A percentile compares a stretch with the other conserved stretches of the same genome.
Conservation (phyloP, 2,329 filamentous ascomycete species). For the Colletotrichum musae region DNA sequence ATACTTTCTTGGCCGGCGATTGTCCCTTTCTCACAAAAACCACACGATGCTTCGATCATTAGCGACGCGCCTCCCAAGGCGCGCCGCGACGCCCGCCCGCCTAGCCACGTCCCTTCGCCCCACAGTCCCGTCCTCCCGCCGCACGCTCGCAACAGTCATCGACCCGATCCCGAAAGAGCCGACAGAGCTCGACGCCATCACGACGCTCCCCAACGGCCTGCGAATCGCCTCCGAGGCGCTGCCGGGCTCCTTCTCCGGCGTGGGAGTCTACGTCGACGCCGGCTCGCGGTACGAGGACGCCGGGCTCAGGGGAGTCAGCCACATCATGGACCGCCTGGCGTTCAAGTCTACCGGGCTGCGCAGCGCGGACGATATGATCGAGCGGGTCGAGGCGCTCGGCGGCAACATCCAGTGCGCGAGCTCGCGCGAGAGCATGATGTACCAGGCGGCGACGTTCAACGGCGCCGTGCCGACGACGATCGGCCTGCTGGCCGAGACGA, state of each 20-base stretch:
- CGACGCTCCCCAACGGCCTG: conserved; percentile 90
- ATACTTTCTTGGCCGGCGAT: not conserved
- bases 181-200: conserved; percentile 88
- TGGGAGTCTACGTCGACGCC: conserved; percentile 96
- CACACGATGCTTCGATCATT: conserved; percentile 41
- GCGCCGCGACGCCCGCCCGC: conserved; percentile 16
- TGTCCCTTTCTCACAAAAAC: not conserved
- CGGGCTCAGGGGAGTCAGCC: conserved; percentile 88
- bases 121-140: conserved; percentile 12
- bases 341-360: conserved; percentile 88
- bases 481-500: conserved; percentile 91
- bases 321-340: conserved; percentile 94
- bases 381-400: conserved; percentile 88
- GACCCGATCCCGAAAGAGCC: conserved; percentile 69
- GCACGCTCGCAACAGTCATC: conserved; percentile 37
- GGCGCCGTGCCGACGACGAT: conserved; percentile 87
- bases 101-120: conserved; percentile 23
- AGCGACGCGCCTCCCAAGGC: conserved; percentile 41
- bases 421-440: conserved; percentile 96
- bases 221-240: conserved; percentile 95
- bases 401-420: conserved; percentile 98
- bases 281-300: conserved; percentile 94
- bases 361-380: conserved; percentile 87
- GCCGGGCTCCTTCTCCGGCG: conserved; percentile 93
- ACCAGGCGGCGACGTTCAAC: conserved; percentile 98